Evolutionary conservation across 2,329 filamentous ascomycete genomes (phyloP), one percentile per base, ranked within the genome.

Genomic region (Aspergillus pseudotamarii): DNA sequence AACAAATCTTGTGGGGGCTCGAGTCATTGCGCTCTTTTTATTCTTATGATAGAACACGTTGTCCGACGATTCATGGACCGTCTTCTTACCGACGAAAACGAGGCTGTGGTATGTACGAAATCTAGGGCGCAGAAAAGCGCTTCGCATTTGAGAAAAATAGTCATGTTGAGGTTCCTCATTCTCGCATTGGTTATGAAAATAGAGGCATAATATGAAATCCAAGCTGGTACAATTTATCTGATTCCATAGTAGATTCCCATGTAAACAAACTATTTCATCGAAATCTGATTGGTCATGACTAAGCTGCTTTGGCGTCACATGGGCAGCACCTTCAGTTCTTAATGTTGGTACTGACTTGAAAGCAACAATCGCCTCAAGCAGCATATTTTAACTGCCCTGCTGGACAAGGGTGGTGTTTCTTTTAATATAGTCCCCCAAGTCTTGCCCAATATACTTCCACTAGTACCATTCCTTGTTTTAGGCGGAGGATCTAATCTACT

Each of bases 61-160:
- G 48, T 51, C 48, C 28, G 48, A 51, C 28, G 48, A 51, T 32
- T 51, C 19, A 51, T 51, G 48, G 48, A 32, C 48, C 48, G 48
- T 51, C 48, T 51, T 51, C 48, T 51, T 51, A 32, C 48, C 48
- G 14, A 51, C 19, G 48, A 51, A 19, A 51, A 51, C 28, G 26
- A 51, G 48, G 28, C 11, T 48, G 45, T 51, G 48, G 30, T 32
- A 51, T 51, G 48, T 51, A 32, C 19, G 28, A 51, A 32, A 6
- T 34, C 6, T 11, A 2, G 10, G 48, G 48, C 48, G 48, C 28
- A 51, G n/a, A n/a, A n/a, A 34, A 23, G 48, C 48, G 48, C 48
- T n/a, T 51, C 28, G 5, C 19, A 51, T 34, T 21, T 32, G 48
- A 32, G 23, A 51, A 32, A 28, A 19, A 51, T 51, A 51, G n/a